A percentile compares a stretch with the other conserved stretches of the same genome.
These are phyloP conservation scores for Eudorina sp. DNA, from an alignment of 139 green algal genomes.

Conservation along the genomic window DNA sequence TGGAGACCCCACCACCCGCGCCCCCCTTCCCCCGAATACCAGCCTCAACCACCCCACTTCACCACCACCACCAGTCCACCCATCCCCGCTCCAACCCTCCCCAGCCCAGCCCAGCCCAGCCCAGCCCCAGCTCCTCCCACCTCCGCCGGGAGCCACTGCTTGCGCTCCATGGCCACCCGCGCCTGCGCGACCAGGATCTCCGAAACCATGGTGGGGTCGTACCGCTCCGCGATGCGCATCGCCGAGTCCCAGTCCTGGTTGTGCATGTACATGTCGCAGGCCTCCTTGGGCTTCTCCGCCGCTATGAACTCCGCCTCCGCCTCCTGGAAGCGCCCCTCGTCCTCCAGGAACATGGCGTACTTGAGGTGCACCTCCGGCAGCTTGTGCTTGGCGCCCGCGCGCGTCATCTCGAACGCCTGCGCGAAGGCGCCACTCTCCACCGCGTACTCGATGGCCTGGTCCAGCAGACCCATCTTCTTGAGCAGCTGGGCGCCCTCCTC, in stretches of 20 bases:
- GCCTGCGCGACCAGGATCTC: conserved; percentile 78
- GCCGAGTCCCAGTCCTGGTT: conserved; percentile 81
- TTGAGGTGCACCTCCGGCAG: conserved; percentile 81
- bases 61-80: no score
- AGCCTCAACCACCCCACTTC: no score
- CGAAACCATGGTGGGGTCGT: conserved; percentile 69
- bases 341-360: conserved; percentile 92
- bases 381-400: conserved; percentile 70
- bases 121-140: no score
- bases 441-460: conserved; percentile 82
- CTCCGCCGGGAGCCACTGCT: conserved; percentile 51
- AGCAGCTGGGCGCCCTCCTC: conserved; percentile 80
- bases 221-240: conserved; percentile 79
- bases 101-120: no score
- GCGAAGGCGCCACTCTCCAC: conserved; percentile 80
- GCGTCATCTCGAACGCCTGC: conserved; percentile 79
- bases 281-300: conserved; percentile 81
- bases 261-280: conserved; percentile 88
- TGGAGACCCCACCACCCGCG: no score
- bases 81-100: no score
- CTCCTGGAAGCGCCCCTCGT: conserved; percentile 82
- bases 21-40: no score
- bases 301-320: conserved; percentile 79
- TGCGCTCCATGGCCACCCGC: conserved; percentile 41
- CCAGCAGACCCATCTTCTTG: conserved; percentile 76